Base-by-base conservation (phyloP, 257 asterid species). In the Capsicum chinense region DNA sequence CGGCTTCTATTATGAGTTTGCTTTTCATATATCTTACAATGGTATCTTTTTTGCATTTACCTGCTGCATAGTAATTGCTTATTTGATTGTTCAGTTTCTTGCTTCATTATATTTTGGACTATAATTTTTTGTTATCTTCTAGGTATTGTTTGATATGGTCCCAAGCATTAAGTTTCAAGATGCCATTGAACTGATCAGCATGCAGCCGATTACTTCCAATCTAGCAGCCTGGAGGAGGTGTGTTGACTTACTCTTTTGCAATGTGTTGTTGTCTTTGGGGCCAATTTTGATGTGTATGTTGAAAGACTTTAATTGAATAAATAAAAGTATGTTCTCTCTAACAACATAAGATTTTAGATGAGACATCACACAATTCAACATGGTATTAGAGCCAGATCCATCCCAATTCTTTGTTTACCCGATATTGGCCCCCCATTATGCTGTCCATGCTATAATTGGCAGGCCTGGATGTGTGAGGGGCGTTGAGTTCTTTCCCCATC, bases 191-290 rank as follows among this genome's bases (percentile, higher is more conserved):
- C 90, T 96, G 89, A 93, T 96, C 80, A 94, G 98, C 93, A 92
- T 93, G 99, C 98, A 96, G 94, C 99, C 99, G 14, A 93, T 93
- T 86, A 91, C 95, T 87, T 96, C 99, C 78, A 92, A 93, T 87
- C 83, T 93, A 60, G 97, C 93, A 81, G 99, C 99, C 90, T 94
- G 97, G 98, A 96, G 90, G 92, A 93, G 98, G 99, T 96, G 86
- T 85, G 83, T 50, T 74, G 82, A 63, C 79, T 78, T 37, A 71
- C 85, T 80, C 70, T 85, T 52, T 86, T 71, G 79, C 64, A 60
- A 63, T 80, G 50, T 80, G 7, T 62, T 63, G 60, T 54, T 13
- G 81, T 52, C 81, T 78, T 78, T 44, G 63, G 82, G 64, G 21
- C 54, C 82, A 54, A 9, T 42, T 69, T 69, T 42, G 56, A 42